Evolutionary conservation across 2,329 filamentous ascomycete species (phyloP), one percentile per base, ranked within the genome.

Genomic region (Xylariaceae sp.): DNA sequence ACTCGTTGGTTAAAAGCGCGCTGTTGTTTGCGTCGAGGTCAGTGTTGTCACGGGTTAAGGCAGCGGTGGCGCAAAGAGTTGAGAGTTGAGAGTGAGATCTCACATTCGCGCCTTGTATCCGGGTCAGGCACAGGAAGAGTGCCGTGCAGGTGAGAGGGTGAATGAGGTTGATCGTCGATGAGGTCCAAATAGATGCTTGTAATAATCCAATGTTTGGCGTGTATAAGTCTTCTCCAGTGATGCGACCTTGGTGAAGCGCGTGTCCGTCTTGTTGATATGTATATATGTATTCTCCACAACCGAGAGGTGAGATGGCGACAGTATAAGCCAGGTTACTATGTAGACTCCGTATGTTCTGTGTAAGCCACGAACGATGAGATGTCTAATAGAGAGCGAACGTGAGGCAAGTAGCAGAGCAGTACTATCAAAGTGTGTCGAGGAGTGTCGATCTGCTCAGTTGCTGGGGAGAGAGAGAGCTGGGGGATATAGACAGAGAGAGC

Each of bases 31-130:
- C 10, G 35, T 17, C 50, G 49, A 55, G 54, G 62, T 67, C 59
- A 68, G 67, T 64, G 53, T 62, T 63, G 53, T 62, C 63, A 60
- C 34, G 51, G 57, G 60, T 44, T 50, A 34, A 56, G 51, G 59
- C 53, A 51, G 55, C 47, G 51, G 37, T 37, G 23, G 47, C 55
- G 37, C 50, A 55, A 17, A 48, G 15, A 7, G 15, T 30, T 30
- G 23, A 30, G 37, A 42, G 11, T 37, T 18, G 53, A 57, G 55
- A 53, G 51, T 48, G 9, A 52, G 51, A 53, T 63, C 61, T 65
- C 61, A 65, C 63, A 65, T 65, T 61, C 61, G 63, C 63, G 61
- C 61, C 53, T 55, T 54, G 55, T 56, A 45, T 49, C 13, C 18
- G 51, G 53, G 11, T 15, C 51, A 59, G 34, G 51, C 42, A 49